Evolutionary conservation across 495 filamentous ascomycete species (phyloP).

Genomic region (Penicillium coffeae): DNA sequence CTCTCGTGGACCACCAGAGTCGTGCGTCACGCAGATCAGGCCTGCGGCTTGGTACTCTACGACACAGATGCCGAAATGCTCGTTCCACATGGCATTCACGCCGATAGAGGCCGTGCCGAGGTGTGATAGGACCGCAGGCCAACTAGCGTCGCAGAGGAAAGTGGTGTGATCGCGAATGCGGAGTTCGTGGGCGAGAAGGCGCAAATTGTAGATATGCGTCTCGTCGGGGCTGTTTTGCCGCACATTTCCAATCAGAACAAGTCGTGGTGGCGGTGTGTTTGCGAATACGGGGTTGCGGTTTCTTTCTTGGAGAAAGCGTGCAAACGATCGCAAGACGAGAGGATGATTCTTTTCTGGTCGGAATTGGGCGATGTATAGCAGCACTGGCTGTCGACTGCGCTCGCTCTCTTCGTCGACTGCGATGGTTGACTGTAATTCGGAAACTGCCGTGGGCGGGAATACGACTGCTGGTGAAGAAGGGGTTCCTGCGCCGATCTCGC

Average conservation of each 20-base stretch:
- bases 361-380: conserved; percentile 96
- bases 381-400: conserved; percentile 55
- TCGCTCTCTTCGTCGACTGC: conserved; percentile 65
- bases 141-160: conserved; percentile 84
- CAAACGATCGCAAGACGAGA: conserved; percentile 77
- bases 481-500: conserved; percentile 27
- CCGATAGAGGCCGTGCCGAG: conserved; percentile 71
- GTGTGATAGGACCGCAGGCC: conserved; percentile 78
- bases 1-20: conserved; percentile 84
- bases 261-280: conserved; percentile 34
- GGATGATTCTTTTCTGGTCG: conserved; percentile 94
- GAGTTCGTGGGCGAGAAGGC: conserved; percentile 83
- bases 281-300: conserved; percentile 43
- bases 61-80: conserved; percentile 97
- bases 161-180: conserved; percentile 76
- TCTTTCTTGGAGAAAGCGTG: conserved; percentile 56
- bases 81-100: conserved; percentile 99
- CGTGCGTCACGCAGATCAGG: conserved; percentile 83
- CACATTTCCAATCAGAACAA: conserved; percentile 85
- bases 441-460: conserved; percentile 88
- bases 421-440: conserved; percentile 69
- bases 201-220: conserved; percentile 85
- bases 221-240: conserved; percentile 73
- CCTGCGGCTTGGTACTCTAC: conserved; percentile 98
- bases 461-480: conserved; percentile 54